Conservation (phyloP, 2,329 filamentous ascomycete species). For the Aspergillus jensenii region DNA sequence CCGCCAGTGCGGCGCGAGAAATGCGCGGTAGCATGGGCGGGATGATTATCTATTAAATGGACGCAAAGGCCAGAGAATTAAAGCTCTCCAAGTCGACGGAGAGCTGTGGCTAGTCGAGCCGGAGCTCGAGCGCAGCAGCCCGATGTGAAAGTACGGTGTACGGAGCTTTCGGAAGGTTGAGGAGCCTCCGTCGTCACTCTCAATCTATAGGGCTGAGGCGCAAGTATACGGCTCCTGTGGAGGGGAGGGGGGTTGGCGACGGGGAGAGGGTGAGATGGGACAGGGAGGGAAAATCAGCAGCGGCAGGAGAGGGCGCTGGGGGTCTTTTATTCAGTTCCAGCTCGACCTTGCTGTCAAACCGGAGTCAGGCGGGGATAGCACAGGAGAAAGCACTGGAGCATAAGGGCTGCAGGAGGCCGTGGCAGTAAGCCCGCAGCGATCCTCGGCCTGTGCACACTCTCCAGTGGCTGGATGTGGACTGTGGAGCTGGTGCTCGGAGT, state of each 20-base stretch:
- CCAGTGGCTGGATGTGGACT: not conserved
- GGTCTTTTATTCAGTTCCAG: slow-evolving; percentile 17
- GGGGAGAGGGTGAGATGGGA: not conserved
- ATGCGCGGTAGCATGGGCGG: slow-evolving; percentile 25
- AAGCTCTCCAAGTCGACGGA: not conserved
- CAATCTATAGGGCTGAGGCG: not conserved
- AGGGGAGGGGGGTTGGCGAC: not conserved
- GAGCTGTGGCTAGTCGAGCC: not conserved
- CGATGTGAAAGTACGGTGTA: not conserved
- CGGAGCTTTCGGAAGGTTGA: slow-evolving; percentile 2
- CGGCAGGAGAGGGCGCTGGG: slow-evolving; percentile 7
- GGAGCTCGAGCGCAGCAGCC: not conserved
- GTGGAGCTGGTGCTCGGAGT: not conserved
- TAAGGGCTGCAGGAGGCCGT: slow-evolving; percentile 1
- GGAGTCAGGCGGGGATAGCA: slow-evolving; percentile 31
- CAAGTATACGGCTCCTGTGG: not conserved
- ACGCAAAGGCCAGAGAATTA: not conserved
- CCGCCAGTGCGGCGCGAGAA: slow-evolving; percentile 28
- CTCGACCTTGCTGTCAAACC: slow-evolving; percentile 18
- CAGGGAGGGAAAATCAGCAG: not conserved
- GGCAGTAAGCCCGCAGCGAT: slow-evolving; percentile 18
- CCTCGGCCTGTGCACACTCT: not conserved
- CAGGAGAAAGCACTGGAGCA: not conserved
- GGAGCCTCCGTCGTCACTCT: not conserved
- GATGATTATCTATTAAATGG: slow-evolving; percentile 3